phyloP scores from a whole-genome alignment of 2,329 filamentous ascomycete species.

The Colletotrichum sp. region DNA sequence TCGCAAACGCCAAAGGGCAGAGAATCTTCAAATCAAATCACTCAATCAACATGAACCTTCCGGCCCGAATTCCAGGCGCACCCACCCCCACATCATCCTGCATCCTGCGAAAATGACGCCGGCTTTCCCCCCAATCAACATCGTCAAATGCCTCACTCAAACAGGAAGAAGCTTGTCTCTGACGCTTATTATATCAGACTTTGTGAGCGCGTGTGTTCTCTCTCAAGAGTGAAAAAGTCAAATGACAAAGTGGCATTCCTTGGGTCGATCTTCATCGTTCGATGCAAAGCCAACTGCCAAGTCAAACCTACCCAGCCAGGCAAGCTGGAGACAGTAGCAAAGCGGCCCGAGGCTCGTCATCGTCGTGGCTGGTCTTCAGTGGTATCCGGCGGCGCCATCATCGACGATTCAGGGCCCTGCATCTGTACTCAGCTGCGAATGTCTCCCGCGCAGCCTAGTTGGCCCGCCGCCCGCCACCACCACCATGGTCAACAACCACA shows the following conservation, averaged over 20 bases:
- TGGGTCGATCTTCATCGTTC: neutral
- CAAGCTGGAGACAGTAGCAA: neutral
- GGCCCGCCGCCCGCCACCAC: neutral
- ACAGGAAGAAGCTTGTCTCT: conserved; percentile 2
- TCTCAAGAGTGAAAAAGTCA: neutral
- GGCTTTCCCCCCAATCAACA: conserved; percentile 9
- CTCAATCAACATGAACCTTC: conserved; percentile 1
- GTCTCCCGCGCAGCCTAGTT: neutral
- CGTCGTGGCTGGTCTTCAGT: neutral
- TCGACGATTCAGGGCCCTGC: neutral
- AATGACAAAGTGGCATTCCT: neutral
- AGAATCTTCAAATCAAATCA: neutral
- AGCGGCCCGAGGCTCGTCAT: conserved; percentile 5
- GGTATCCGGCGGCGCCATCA: neutral
- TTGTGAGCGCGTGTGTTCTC: neutral
- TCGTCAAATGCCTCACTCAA: conserved; percentile 7
- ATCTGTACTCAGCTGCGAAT: neutral
- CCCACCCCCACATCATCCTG: conserved; percentile 7
- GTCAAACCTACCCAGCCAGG: neutral
- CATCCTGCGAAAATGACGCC: neutral
- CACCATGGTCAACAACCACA: neutral
- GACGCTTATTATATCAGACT: neutral
- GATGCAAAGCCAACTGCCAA: neutral
- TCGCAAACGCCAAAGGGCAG: neutral
- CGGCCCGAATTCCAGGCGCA: conserved; percentile 10